Percentiles rank a stretch among this genome's conserved stretches.
These are phyloP conservation scores for Astrephomene gubernaculifera DNA, from an alignment of 139 green algal genomes.

Conservation along the genomic window DNA sequence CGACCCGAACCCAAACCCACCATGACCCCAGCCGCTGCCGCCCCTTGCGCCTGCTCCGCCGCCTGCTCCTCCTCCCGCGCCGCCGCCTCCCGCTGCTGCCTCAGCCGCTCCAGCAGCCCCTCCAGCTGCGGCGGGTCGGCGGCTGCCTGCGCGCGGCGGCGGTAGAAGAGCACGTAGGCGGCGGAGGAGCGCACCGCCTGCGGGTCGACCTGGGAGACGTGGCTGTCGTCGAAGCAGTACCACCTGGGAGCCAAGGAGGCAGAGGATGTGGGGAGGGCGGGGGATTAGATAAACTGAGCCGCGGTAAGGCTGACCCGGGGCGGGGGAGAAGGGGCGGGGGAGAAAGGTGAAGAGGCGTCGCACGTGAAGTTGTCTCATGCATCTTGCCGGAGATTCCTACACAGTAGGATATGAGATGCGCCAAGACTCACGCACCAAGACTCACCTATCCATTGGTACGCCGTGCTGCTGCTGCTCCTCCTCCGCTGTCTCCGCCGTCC, in stretches of 20 bases:
- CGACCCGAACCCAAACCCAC: too few species aligned
- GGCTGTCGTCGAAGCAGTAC: conserved; percentile 92
- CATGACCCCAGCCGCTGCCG: neutral
- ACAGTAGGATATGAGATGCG: too few species aligned
- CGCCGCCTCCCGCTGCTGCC: neutral
- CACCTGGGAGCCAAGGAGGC: conserved; percentile 59
- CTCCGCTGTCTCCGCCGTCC: too few species aligned
- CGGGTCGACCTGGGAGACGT: conserved; percentile 48
- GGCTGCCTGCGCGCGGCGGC: conserved; percentile 13
- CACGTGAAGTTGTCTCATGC: too few species aligned
- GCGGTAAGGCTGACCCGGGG: too few species aligned
- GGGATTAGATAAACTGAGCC: too few species aligned
- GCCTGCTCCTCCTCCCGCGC: neutral
- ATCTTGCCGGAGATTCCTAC: too few species aligned
- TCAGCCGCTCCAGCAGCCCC: conserved; percentile 2
- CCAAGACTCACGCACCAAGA: too few species aligned
- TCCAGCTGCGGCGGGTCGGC: neutral
- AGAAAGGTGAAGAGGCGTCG: too few species aligned
- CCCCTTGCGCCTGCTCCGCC: neutral
- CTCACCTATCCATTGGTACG: too few species aligned
- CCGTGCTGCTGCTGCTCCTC: too few species aligned
- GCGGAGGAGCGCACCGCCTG: conserved; percentile 59
- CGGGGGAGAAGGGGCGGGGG: too few species aligned
- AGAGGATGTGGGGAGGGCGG: neutral
- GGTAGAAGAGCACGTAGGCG: conserved; percentile 97